A percentile compares a stretch with the other conserved stretches of the same genome.
Conservation (phyloP, 2,329 filamentous ascomycete species). For the Paracorniculantispora psalliotae region DNA sequence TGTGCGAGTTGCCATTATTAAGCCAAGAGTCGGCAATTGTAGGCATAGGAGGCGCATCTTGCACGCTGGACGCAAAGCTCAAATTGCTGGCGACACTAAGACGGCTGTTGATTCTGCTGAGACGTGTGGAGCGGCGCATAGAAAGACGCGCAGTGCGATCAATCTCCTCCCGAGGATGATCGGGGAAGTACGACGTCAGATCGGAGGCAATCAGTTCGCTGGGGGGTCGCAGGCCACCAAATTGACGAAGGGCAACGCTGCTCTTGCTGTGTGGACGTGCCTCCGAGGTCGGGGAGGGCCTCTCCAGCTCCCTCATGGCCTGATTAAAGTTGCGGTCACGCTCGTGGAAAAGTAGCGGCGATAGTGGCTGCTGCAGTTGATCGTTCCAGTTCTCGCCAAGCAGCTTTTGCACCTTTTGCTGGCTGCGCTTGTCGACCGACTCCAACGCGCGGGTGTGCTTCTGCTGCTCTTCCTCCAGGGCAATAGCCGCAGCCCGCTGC, state of each 20-base stretch:
- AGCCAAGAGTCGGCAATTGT: slow-evolving; percentile 95
- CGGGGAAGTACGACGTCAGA: slow-evolving; percentile 93
- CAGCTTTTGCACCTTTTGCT: slow-evolving; percentile 82
- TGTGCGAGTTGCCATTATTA: slow-evolving; percentile 44
- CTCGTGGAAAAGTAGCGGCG: slow-evolving; percentile 69
- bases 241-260: slow-evolving; percentile 64
- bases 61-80: slow-evolving; percentile 86
- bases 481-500: slow-evolving; percentile 81
- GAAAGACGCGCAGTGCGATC: slow-evolving; percentile 93
- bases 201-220: slow-evolving; percentile 98
- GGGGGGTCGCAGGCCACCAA: slow-evolving; percentile 87
- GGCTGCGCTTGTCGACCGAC: slow-evolving; percentile 67
- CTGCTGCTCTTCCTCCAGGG: slow-evolving; percentile 77
- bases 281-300: slow-evolving; percentile 45
- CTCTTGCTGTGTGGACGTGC: slow-evolving; percentile 34
- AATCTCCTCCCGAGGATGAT: slow-evolving; percentile 89
- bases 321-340: slow-evolving; percentile 63
- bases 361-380: slow-evolving; percentile 76
- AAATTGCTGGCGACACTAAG: slow-evolving; percentile 90
- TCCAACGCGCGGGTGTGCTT: slow-evolving; percentile 61
- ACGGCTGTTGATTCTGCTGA: slow-evolving; percentile 89
- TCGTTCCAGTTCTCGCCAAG: slow-evolving; percentile 83
- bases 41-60: slow-evolving; percentile 89
- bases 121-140: slow-evolving; percentile 79
- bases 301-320: slow-evolving; percentile 53